These are phyloP conservation scores for Nasturtium officinale DNA, from an alignment of 345 rosid species.

Conservation along the genomic window DNA sequence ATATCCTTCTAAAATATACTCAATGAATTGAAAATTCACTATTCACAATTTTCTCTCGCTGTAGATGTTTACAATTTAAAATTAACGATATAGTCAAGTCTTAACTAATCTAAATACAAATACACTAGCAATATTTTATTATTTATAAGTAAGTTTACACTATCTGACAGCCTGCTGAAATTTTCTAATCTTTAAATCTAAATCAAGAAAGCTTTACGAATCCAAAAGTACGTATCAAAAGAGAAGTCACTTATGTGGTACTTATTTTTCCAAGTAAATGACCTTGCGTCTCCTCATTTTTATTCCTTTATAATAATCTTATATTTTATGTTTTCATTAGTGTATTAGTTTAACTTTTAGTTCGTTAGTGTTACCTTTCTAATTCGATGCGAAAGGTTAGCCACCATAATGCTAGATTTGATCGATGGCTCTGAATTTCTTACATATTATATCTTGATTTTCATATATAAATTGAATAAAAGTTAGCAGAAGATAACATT, in stretches of 20 bases:
- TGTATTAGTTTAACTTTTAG: constrained; percentile 10
- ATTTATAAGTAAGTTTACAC: not conserved
- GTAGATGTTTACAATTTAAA: too few relatives aligned
- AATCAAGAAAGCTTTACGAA: not conserved
- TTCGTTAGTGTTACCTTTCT: constrained; percentile 13
- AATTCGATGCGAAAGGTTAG: not conserved
- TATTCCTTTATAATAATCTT: not conserved
- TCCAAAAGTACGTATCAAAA: not conserved
- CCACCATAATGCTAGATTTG: not conserved
- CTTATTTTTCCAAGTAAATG: not conserved
- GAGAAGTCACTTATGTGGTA: not conserved
- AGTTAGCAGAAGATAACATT: constrained; percentile 24
- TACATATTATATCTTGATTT: not conserved
- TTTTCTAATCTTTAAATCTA: not conserved
- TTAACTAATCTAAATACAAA: too few relatives aligned
- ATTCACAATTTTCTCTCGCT: too few relatives aligned
- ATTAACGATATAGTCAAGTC: too few relatives aligned
- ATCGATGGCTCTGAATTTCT: constrained; percentile 11
- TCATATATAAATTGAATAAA: constrained; percentile 4
- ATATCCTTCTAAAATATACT: too few relatives aligned
- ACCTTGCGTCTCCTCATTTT: constrained; percentile 6
- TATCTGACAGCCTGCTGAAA: not conserved
- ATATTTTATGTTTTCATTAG: not conserved
- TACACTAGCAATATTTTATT: too few relatives aligned
- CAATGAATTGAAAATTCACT: too few relatives aligned